phyloP scores from a whole-genome alignment of 306 rosid genomes.

The Macrotyloma uniflorum region DNA sequence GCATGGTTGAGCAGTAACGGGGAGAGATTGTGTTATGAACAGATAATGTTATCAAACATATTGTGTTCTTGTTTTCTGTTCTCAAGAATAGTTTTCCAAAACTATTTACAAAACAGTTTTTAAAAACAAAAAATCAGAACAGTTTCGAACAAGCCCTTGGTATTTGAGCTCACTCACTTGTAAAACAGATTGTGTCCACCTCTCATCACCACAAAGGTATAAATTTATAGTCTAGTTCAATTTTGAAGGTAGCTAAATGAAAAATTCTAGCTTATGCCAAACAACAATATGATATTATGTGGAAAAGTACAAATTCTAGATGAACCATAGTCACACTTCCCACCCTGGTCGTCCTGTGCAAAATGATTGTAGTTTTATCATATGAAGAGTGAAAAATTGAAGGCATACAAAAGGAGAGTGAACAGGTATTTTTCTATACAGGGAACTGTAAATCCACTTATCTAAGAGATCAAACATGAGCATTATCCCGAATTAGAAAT shows the following conservation, averaged over 20 bases:
- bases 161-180: not conserved
- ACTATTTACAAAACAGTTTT: not conserved
- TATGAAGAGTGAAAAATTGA: conserved; percentile 9
- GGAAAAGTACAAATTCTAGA: not conserved
- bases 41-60: not conserved
- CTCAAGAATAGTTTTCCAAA: not conserved
- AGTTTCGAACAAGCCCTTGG: not conserved
- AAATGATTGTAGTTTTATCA: not conserved
- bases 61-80: not conserved
- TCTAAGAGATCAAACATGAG: not conserved
- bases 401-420: not conserved
- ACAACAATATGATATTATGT: conserved; percentile 4
- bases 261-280: not conserved
- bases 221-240: conserved; percentile 6
- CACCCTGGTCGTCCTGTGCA: not conserved
- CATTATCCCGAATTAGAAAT: not conserved
- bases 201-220: not conserved
- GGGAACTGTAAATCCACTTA: conserved; percentile 1
- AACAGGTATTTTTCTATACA: not conserved
- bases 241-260: not conserved
- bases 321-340: not conserved
- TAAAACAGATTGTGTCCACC: not conserved
- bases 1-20: not conserved
- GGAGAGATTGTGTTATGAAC: not conserved
- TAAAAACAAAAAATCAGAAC: not conserved